These are phyloP conservation scores for Globisporangium perplexum DNA, from an alignment of 352 stramenopile species.

Conservation along the genomic window DNA sequence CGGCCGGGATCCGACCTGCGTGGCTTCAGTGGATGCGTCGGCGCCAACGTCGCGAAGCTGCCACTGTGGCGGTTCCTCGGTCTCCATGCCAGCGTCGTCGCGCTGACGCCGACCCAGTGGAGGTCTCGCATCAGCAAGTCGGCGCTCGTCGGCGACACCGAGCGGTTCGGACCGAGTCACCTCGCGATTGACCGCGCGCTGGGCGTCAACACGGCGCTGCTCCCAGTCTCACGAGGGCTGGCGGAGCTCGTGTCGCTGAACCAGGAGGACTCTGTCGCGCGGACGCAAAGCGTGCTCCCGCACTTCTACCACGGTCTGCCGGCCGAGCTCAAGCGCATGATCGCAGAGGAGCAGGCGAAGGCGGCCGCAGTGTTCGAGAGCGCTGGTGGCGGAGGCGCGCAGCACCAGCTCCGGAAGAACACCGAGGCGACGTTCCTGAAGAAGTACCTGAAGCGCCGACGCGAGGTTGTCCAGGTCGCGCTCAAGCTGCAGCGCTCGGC, in stretches of 20 bases:
- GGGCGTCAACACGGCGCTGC: constrained; percentile 24
- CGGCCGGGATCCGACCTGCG: constrained; percentile 6
- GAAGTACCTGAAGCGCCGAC: constrained; percentile 55
- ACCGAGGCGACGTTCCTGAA: constrained; percentile 43
- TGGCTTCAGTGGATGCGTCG: constrained; percentile 29
- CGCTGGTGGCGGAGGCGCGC: constrained; percentile 2
- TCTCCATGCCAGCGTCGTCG: constrained; percentile 34
- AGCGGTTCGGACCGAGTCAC: constrained; percentile 51
- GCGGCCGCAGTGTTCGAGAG: constrained; percentile 6
- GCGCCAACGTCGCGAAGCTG: constrained; percentile 26
- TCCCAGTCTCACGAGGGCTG: constrained; percentile 31
- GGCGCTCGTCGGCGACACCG: constrained; percentile 23
- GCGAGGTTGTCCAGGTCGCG: constrained; percentile 34
- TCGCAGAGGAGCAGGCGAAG: constrained; percentile 46
- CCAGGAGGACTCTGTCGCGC: constrained; percentile 22
- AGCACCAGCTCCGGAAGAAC: constrained; percentile 48
- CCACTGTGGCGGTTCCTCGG: constrained; percentile 35
- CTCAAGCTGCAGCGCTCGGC: constrained; percentile 49
- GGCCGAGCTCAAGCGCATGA: constrained; percentile 67
- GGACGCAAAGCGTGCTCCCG: constrained; percentile 33
- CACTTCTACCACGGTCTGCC: constrained; percentile 78
- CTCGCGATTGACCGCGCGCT: constrained; percentile 42
- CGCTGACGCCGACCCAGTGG: constrained; percentile 48
- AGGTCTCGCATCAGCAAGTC: constrained; percentile 10
- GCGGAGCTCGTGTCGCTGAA: constrained; percentile 34